Percentiles rank a stretch among this genome's conserved stretches.
Conservation (phyloP, 192 early-diverging fungal species). For the Mortierella alpina region DNA sequence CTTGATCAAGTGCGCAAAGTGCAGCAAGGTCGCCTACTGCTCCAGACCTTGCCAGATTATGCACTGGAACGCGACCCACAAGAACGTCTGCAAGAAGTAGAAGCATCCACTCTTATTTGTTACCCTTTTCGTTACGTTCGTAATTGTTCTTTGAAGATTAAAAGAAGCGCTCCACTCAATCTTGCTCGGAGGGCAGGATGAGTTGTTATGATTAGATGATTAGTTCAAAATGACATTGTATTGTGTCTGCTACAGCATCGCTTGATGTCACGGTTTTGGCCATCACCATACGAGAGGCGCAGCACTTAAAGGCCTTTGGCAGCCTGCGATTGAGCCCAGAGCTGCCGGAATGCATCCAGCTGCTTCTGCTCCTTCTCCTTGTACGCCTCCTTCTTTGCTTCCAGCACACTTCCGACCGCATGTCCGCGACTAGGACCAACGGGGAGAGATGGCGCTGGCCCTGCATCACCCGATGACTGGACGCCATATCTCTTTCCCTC, state of each 20-base stretch:
- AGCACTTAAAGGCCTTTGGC: conserved; percentile 12
- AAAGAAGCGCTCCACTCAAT: neutral
- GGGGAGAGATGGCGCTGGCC: neutral
- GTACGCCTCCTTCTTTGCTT: conserved; percentile 32
- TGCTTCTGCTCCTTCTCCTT: conserved; percentile 51
- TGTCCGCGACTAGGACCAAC: neutral
- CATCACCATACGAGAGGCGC: no score
- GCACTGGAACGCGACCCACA: conserved; percentile 66
- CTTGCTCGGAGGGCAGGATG: neutral
- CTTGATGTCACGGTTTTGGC: neutral
- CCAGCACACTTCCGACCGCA: conserved; percentile 10
- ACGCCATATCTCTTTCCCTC: conserved; percentile 15
- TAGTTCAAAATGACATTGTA: no score
- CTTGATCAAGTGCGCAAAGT: conserved; percentile 64
- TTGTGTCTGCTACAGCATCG: neutral
- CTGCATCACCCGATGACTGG: neutral
- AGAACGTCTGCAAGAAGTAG: conserved; percentile 59
- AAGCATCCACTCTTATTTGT: neutral
- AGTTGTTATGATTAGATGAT: conserved; percentile 1
- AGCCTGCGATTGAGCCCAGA: conserved; percentile 45
- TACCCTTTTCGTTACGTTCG: neutral
- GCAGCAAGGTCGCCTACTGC: conserved; percentile 67
- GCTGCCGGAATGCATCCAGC: conserved; percentile 39
- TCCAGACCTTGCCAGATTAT: conserved; percentile 67
- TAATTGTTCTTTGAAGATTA: neutral